A percentile compares a stretch with the other conserved stretches of the same genome.
Evolutionary conservation across 805 yeast species (phyloP).

Genomic region (Cyberlindnera maclurae): DNA sequence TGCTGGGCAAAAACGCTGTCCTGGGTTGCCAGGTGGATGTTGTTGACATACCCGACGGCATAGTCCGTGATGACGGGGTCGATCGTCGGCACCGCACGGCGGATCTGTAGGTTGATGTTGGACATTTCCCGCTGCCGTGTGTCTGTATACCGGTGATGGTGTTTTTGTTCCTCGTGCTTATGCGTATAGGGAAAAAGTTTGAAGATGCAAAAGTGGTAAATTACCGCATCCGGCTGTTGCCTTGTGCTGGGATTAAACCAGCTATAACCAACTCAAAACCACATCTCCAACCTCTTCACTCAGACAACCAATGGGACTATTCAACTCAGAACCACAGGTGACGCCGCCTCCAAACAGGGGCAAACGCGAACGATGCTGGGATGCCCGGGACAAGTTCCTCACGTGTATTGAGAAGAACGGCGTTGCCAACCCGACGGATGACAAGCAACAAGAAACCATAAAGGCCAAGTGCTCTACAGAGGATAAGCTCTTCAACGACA

Average conservation of each 20-base stretch:
- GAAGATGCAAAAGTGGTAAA: too few species aligned
- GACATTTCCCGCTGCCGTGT: constrained; percentile 25
- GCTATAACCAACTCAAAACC: too few species aligned
- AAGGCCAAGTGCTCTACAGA: constrained; percentile 49
- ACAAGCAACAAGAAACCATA: constrained; percentile 38
- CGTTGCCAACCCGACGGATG: constrained; percentile 65
- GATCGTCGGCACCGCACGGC: constrained; percentile 79
- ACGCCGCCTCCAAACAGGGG: constrained; percentile 46
- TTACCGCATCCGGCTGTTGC: too few species aligned
- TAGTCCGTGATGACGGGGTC: constrained; percentile 85
- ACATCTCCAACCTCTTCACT: too few species aligned
- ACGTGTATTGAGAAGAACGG: constrained; percentile 62
- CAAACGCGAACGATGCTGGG: constrained; percentile 82
- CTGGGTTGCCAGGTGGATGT: constrained; percentile 67
- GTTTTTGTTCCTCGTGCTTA: too few species aligned
- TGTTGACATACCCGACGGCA: constrained; percentile 85
- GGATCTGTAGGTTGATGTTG: constrained; percentile 48
- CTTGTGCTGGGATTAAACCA: too few species aligned
- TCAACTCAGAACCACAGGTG: constrained; percentile 23
- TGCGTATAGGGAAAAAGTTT: too few species aligned
- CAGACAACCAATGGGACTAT: constrained; percentile 41
- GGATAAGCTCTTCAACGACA: constrained; percentile 54
- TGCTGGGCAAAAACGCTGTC: constrained; percentile 78
- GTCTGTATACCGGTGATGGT: too few species aligned
- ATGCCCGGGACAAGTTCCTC: constrained; percentile 71